phyloP scores from a whole-genome alignment of 1,139 yeast species.

The Candida labiduridarum region DNA sequence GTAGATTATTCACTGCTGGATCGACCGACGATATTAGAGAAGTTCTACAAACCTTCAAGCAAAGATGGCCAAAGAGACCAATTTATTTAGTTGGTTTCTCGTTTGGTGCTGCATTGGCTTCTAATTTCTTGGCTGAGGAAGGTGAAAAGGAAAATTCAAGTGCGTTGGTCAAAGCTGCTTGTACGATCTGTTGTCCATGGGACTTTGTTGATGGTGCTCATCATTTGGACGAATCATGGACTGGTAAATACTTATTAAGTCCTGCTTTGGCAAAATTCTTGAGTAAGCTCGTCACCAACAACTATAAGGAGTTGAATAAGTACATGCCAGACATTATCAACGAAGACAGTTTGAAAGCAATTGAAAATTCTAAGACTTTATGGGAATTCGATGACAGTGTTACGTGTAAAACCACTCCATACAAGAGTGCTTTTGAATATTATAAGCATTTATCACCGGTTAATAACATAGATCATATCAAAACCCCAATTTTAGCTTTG shows the following conservation, averaged over 20 bases:
- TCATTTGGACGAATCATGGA: conserved; percentile 51
- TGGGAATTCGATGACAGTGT: conserved; percentile 68
- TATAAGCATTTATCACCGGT: conserved; percentile 71
- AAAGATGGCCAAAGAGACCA: conserved; percentile 68
- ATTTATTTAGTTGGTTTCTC: conserved; percentile 82
- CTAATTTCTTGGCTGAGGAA: conserved; percentile 79
- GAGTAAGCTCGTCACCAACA: conserved; percentile 61
- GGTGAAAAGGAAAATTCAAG: conserved; percentile 24
- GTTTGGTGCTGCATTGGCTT: conserved; percentile 80
- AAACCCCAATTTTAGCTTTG: conserved; percentile 69
- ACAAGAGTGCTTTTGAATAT: conserved; percentile 68
- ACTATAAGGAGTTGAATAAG: conserved; percentile 52
- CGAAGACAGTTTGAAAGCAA: conserved; percentile 34
- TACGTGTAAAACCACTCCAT: conserved; percentile 79
- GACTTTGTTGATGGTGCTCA: conserved; percentile 64
- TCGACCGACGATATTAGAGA: conserved; percentile 75
- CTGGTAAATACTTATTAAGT: conserved; percentile 65
- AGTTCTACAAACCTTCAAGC: conserved; percentile 54
- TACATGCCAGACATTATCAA: conserved; percentile 36
- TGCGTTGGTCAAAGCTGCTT: conserved; percentile 60
- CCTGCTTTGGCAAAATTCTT: conserved; percentile 70
- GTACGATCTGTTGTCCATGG: conserved; percentile 81
- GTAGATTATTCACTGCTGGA: conserved; percentile 71
- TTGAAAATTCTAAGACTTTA: conserved; percentile 37
- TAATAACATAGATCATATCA: conserved; percentile 53